Percentiles rank a stretch among this genome's conserved stretches.
These are phyloP conservation scores for Sporothrix dimorphospora DNA, from an alignment of 2,329 filamentous ascomycete genomes.

Conservation along the genomic window DNA sequence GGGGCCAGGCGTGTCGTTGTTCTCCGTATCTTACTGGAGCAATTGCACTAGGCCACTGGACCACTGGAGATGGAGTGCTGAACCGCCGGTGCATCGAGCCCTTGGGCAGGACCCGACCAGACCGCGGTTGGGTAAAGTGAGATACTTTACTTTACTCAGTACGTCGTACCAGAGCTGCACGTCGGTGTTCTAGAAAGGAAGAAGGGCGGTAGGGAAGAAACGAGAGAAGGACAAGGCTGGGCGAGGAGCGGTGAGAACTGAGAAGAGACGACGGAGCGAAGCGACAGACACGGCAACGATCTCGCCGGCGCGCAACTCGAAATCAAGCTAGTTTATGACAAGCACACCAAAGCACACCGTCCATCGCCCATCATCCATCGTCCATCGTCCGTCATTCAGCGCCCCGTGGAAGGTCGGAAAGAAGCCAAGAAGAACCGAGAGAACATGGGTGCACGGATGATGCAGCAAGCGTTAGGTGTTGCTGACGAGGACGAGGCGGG, in stretches of 20 bases:
- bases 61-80: neutral
- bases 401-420: neutral
- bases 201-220: neutral
- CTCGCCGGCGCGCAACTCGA: neutral
- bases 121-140: neutral
- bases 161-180: neutral
- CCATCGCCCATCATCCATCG: neutral
- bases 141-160: neutral
- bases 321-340: neutral
- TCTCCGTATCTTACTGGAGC: neutral
- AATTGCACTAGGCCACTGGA: neutral
- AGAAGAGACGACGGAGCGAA: neutral
- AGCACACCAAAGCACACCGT: neutral
- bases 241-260: constrained; percentile 17
- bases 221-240: neutral
- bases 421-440: neutral
- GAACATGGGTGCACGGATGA: neutral
- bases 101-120: constrained; percentile 5
- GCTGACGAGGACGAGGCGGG: neutral
- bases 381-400: no score
- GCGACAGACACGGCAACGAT: constrained; percentile 4
- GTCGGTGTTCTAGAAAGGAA: constrained; percentile 4
- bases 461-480: neutral
- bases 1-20: neutral
- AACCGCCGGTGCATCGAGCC: neutral